A percentile compares a stretch with the other conserved stretches of the same genome.
phyloP scores from a whole-genome alignment of 2,329 filamentous ascomycete species.

The Metarhizium guizhouense region DNA sequence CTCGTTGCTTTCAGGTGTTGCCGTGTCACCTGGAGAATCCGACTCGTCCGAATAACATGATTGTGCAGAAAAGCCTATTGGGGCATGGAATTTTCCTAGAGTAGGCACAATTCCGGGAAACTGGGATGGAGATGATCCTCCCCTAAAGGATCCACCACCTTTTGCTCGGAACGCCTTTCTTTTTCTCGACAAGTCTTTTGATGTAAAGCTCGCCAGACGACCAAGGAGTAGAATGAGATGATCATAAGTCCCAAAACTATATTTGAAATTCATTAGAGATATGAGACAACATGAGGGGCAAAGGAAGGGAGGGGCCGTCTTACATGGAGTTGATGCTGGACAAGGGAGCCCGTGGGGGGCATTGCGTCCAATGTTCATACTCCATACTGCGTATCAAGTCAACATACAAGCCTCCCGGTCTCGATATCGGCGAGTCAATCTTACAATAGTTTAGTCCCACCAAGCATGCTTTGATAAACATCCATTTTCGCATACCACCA shows the following conservation, averaged over 20 bases:
- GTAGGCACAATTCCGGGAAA: conserved; percentile 50
- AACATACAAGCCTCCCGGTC: conserved; percentile 8
- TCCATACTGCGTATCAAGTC: conserved; percentile 51
- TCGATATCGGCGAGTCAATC: background rate
- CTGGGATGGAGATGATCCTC: conserved; percentile 27
- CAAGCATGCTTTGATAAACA: conserved; percentile 80
- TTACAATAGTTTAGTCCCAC: conserved; percentile 76
- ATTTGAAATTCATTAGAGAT: conserved; percentile 14
- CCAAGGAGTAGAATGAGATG: conserved; percentile 76
- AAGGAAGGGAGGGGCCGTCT: conserved; percentile 17
- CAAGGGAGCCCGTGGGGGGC: conserved; percentile 73
- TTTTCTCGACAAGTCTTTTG: conserved; percentile 72
- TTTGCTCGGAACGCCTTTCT: conserved; percentile 43
- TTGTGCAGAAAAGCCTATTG: conserved; percentile 46
- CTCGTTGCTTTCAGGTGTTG: conserved; percentile 56
- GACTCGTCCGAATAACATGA: conserved; percentile 32
- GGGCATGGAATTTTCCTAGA: conserved; percentile 38
- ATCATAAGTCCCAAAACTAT: conserved; percentile 81
- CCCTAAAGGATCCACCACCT: conserved; percentile 17
- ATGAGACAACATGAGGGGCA: background rate
- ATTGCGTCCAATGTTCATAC: conserved; percentile 74
- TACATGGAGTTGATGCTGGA: conserved; percentile 66
- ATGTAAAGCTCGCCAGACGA: conserved; percentile 69
- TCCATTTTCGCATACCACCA: conserved; percentile 98
- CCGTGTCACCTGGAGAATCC: conserved; percentile 39